phyloP scores from a whole-genome alignment of 768 basidiomycete species.

The Boletus subparvulus region DNA sequence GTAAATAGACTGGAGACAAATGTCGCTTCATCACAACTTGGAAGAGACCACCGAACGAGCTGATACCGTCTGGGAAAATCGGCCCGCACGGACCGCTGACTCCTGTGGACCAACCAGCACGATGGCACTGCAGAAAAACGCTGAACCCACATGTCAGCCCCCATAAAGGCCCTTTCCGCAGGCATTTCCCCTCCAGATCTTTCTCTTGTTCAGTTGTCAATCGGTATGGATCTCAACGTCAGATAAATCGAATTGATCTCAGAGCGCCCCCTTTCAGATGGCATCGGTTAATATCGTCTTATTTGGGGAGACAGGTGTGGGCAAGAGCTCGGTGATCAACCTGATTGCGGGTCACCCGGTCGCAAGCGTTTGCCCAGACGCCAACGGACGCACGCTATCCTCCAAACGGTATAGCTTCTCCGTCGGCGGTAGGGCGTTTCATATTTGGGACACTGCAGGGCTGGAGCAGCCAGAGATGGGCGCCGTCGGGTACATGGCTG shows the following conservation, averaged over 20 bases:
- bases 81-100: conserved; percentile 12
- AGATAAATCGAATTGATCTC: background rate
- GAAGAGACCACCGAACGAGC: background rate
- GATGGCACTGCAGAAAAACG: too few species aligned
- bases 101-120: background rate
- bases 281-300: conserved; percentile 37
- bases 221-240: conserved; percentile 3
- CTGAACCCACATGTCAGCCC: too few species aligned
- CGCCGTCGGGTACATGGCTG: conserved; percentile 22
- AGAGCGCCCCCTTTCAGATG: conserved; percentile 4
- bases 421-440: conserved; percentile 13
- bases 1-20: conserved; percentile 50
- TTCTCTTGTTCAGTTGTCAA: background rate
- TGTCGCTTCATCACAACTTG: conserved; percentile 38
- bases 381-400: conserved; percentile 36
- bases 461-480: conserved; percentile 29
- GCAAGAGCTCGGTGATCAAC: conserved; percentile 34
- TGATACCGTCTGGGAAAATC: conserved; percentile 6
- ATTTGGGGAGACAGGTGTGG: conserved; percentile 43
- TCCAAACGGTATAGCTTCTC: conserved; percentile 24
- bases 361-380: conserved; percentile 22
- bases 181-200: conserved; percentile 4
- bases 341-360: conserved; percentile 24
- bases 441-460: conserved; percentile 35
- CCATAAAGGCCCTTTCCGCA: background rate